Base-by-base conservation (phyloP, 2,329 filamentous ascomycete species). In the Sarocladium strictum region DNA sequence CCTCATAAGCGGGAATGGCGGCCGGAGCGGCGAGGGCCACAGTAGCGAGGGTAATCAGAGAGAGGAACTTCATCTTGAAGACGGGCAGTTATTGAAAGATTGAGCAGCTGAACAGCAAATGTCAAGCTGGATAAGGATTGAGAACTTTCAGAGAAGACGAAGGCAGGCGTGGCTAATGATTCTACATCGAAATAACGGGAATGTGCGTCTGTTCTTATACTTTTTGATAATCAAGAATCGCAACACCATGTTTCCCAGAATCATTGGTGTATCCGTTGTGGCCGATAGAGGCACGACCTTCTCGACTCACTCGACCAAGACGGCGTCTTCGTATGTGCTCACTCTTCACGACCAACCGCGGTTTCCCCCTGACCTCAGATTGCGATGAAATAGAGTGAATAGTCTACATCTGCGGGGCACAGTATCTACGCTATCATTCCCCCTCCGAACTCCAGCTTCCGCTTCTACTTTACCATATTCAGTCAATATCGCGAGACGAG, bases 31-130 rank as follows among this genome's bases (percentile, higher is more conserved):
- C 29, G 43, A 41, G 40, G 43, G 43, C 53, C 27, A 29, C 41
- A 51, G 53, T 26, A 29, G 45, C 53, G 27, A 55, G 17, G 43
- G 53, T 32, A 21, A 55, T 11, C 10, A 55, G 11, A 2, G 43
- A 51, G 23, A 55, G 45, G 53, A 55, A 51, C 26, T 55, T 47
- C 53, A 55, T 55, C n/a, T 26, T 55, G 43, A 55, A 33, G 47
- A 35, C 35, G 29, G 12, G 29, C 12, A 12, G 29, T 32, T 32
- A 7, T 32, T 12, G 12, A 32, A 32, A 12, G 29, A n/a, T n/a
- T n/a, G n/a, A n/a, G 7, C 7, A 32, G 29, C 29, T 32, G 29
- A 32, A 32, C 7, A 32, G 29, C 29, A 32, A 12, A 32, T 7
- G 29, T 12, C 12, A 12, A 32, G 29, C 6, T 32, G 29, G 12